Base-by-base conservation (phyloP, 2,329 filamentous ascomycete genomes). In the Hirsutella minnesotensis region DNA sequence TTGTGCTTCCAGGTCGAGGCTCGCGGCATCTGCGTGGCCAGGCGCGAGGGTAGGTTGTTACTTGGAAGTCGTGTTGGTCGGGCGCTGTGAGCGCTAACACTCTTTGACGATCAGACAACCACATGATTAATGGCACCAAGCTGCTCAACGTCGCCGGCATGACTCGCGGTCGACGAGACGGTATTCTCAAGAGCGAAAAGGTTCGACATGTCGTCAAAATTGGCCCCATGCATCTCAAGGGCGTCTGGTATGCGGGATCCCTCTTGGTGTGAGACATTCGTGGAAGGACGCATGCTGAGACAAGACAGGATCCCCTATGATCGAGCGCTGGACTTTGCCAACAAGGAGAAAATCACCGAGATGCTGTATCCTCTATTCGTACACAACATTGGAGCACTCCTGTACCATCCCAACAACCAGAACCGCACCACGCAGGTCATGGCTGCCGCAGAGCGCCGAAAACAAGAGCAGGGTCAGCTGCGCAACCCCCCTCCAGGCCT, bases 41-140 rank as follows among this genome's bases (percentile, higher is more conserved):
- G 92, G 51, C 76, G 92, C 59, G 90, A 96, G 77, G 88, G 87
- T 92, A 66, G 52, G 70, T 56, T 44, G 36, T 44, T 9, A 38
- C 5, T 36, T 5, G 21, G 24, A 9, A 3, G 24, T 18, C 5
- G 29, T 42, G 15, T 8, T 18, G 5, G 15, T 5, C 3, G 21
- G 3, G 3, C 12, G 21, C 12, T 12, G 35, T 31, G 29, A 4
- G 7, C 38, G 35, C 24, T 40, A 27, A 44, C 35, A n/a, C n/a
- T n/a, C n/a, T n/a, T 34, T 10, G 38, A 39, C 24, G 19, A 19
- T 39, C 49, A 94, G 90, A 95, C 56, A 96, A 95, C 64, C 87
- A 95, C 66, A 95, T 98, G 86, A 95, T 98, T 63, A 98, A 96
- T 56, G 92, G 92, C 16, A 98, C 92, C 1, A 98, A 96, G 64